These are phyloP conservation scores for Citrullus colocynthis DNA, from an alignment of 306 rosid genomes.

Conservation along the genomic window DNA sequence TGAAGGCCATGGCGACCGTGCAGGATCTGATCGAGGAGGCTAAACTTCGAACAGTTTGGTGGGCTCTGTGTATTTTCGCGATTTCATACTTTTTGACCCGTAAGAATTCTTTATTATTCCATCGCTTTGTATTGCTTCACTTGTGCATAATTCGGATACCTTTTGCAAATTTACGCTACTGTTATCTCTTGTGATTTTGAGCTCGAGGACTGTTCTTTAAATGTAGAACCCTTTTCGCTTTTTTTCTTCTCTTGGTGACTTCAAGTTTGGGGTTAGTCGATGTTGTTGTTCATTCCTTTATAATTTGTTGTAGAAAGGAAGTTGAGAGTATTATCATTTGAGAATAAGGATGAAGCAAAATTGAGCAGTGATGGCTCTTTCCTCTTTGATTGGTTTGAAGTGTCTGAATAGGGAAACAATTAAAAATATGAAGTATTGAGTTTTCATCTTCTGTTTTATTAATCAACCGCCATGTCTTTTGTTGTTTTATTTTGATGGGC, in stretches of 20 bases:
- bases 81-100: slow-evolving; percentile 70
- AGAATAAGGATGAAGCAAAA: not conserved
- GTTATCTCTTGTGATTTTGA: not conserved
- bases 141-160: not conserved
- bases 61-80: slow-evolving; percentile 70
- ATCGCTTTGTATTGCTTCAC: not conserved
- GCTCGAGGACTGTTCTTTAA: not conserved
- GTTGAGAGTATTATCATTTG: not conserved
- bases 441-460: not conserved
- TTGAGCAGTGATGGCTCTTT: not conserved
- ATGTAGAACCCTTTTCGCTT: not conserved
- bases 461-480: not conserved
- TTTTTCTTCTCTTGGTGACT: not conserved
- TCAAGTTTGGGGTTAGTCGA: not conserved
- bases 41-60: slow-evolving; percentile 76
- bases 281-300: not conserved
- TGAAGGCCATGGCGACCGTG: slow-evolving; percentile 51
- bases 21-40: slow-evolving; percentile 74
- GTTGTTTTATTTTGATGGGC: not conserved
- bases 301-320: not conserved
- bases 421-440: not conserved
- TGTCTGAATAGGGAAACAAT: not conserved
- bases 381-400: not conserved
- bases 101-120: slow-evolving; percentile 19
- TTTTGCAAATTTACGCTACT: not conserved